Evolutionary conservation across 192 early-diverging fungal genomes (phyloP), one percentile per base, ranked within the genome.

Genomic region (Chytriomyces sp.): DNA sequence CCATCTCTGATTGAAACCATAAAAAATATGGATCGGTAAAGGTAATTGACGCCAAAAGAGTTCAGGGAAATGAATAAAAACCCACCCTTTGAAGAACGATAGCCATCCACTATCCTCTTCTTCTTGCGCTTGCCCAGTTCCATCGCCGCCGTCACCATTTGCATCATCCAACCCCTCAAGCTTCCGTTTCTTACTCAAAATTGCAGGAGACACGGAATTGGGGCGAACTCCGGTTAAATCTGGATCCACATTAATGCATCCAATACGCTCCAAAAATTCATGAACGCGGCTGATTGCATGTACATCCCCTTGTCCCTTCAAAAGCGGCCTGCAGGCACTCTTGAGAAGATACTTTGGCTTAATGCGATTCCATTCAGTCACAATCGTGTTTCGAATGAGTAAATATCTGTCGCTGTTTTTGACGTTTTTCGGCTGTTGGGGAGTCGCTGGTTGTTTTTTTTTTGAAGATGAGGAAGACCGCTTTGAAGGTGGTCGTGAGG

Each of bases 281-380:
- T 97, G 94, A 45, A 98, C 91, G 5, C 96, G 83, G 2, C 92
- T 89, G 26, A 98, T 95, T 6, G 95, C 95, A 77, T 98, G 96
- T 23, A 98, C 96, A 67, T 98, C 96, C 26, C 95, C 85, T 50
- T 82, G 93, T 75, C 94, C 94, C 80, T 94, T 92, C 18, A 98
- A 79, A 0, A 91, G 93, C 1, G 86, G 88, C 26, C 95, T 85
- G 3, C 90, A 90, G 45, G 85, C 87, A 43, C 93, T 94, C 78
- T 97, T 97, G 5, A 94, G 94, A 61, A 97, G 79, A 67, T 96
- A 96, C 43, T 87, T 82, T 59, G 86, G 86, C 62, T 81, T 77
- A 43, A 72, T 64, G 5, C 67, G 24, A 5, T 90, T 81, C 96
- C 96, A 98, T 47, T 88, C 85, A n/a, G 86, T 80, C 0, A 98